Evolutionary conservation across 805 yeast species (phyloP).

Genomic region (Candida sakaeoensis): DNA sequence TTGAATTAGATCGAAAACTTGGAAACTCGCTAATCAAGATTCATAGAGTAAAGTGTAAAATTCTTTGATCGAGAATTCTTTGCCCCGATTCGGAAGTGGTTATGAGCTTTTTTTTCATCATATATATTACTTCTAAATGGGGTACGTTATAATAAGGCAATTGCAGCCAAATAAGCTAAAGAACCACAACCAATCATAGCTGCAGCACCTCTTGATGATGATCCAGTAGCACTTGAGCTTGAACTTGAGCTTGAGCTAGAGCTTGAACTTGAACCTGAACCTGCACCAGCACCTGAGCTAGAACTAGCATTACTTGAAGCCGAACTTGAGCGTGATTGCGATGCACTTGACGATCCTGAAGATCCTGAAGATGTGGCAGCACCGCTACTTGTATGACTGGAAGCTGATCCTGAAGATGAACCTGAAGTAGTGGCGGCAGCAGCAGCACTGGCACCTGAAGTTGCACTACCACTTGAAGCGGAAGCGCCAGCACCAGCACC

Average conservation of each 20-base stretch:
- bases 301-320: background rate
- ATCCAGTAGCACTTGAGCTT: background rate
- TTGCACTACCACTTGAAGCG: constrained; percentile 1
- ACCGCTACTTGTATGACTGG: too few relatives aligned
- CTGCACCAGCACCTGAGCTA: background rate
- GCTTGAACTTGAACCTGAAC: background rate
- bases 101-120: background rate
- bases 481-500: constrained; percentile 1
- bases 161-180: constrained; percentile 4
- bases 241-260: background rate
- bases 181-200: constrained; percentile 6
- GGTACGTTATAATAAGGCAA: constrained; percentile 1
- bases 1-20: too few relatives aligned
- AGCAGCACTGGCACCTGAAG: background rate
- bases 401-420: background rate
- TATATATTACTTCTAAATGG: background rate
- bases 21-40: too few relatives aligned
- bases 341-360: background rate
- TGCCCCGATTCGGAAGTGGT: background rate
- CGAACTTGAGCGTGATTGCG: background rate
- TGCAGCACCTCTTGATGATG: constrained; percentile 5
- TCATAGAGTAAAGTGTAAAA: too few relatives aligned
- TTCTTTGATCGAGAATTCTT: too few relatives aligned
- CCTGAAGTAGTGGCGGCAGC: constrained; percentile 1
- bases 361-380: background rate